A percentile compares a stretch with the other conserved stretches of the same genome.
phyloP scores from a whole-genome alignment of 306 rosid genomes.

The Malus sieversii region DNA sequence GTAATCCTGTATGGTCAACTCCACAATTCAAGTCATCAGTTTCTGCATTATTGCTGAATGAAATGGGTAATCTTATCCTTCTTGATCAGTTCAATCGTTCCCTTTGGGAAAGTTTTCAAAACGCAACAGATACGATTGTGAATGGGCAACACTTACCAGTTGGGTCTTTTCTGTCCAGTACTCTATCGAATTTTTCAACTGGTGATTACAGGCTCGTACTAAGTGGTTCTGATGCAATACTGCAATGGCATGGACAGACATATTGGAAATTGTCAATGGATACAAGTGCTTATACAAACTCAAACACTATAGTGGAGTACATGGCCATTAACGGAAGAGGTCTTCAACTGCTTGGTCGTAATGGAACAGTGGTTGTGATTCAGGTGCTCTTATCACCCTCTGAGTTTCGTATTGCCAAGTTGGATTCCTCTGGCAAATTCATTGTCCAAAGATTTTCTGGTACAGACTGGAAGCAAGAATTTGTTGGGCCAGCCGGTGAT shows the following conservation, averaged over 20 bases:
- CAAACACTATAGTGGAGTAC: constrained; percentile 34
- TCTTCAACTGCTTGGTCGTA: constrained; percentile 48
- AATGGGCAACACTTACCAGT: constrained; percentile 54
- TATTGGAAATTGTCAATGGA: constrained; percentile 76
- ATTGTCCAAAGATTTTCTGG: constrained; percentile 49
- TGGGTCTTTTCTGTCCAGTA: constrained; percentile 43
- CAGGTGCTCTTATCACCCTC: constrained; percentile 38
- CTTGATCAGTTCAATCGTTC: constrained; percentile 55
- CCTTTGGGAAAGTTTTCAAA: constrained; percentile 82
- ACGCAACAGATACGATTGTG: constrained; percentile 87
- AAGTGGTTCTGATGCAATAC: constrained; percentile 50
- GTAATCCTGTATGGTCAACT: constrained; percentile 66
- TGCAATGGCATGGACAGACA: constrained; percentile 67
- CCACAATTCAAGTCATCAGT: constrained; percentile 45
- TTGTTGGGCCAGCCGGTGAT: constrained; percentile 45
- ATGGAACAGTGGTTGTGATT: constrained; percentile 39
- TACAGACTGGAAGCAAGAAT: constrained; percentile 41
- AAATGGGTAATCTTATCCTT: constrained; percentile 68
- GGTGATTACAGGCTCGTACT: constrained; percentile 45
- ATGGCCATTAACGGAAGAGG: constrained; percentile 58
- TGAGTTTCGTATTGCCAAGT: constrained; percentile 47
- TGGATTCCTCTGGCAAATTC: constrained; percentile 53
- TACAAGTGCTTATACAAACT: constrained; percentile 28
- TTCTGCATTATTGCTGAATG: constrained; percentile 41
- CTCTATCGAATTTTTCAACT: constrained; percentile 41